phyloP scores from a whole-genome alignment of 2,329 filamentous ascomycete genomes.

The Teratosphaeria pseudoeucalypti region DNA sequence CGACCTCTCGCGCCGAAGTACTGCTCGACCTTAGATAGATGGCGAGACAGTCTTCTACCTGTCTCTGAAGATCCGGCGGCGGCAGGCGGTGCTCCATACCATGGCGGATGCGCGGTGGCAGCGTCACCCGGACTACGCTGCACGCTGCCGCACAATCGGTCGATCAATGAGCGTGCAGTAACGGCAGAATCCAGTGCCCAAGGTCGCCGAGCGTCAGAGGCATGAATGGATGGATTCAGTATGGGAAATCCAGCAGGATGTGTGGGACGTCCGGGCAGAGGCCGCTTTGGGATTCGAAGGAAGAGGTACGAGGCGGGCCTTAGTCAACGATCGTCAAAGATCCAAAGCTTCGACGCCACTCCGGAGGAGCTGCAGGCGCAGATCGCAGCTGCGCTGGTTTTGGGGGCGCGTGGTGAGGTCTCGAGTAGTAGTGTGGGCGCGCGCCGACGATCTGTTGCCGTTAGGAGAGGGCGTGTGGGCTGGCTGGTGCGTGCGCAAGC shows the following conservation, averaged over 20 bases:
- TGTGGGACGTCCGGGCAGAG: background rate
- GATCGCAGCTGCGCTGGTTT: background rate
- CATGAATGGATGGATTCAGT: background rate
- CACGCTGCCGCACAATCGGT: background rate
- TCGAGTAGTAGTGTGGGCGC: background rate
- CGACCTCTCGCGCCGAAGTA: background rate
- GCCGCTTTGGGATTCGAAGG: background rate
- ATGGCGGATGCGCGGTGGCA: background rate
- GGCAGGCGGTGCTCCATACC: conserved; percentile 1
- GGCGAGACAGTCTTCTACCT: conserved; percentile 1
- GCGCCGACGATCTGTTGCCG: background rate
- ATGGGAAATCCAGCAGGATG: background rate
- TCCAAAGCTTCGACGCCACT: background rate
- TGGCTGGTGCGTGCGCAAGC: background rate
- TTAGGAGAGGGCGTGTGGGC: background rate
- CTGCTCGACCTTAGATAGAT: background rate
- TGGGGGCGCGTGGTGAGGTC: background rate
- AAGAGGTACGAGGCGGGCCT: background rate
- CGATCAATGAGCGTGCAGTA: background rate
- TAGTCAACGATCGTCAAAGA: background rate
- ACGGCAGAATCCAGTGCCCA: background rate
- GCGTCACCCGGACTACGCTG: background rate
- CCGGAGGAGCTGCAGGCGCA: background rate
- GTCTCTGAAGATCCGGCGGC: conserved; percentile 1
- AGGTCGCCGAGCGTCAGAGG: background rate